A percentile compares a stretch with the other conserved stretches of the same genome.
These are phyloP conservation scores for Kazachstania viticola DNA, from an alignment of 805 yeast genomes.

Conservation along the genomic window DNA sequence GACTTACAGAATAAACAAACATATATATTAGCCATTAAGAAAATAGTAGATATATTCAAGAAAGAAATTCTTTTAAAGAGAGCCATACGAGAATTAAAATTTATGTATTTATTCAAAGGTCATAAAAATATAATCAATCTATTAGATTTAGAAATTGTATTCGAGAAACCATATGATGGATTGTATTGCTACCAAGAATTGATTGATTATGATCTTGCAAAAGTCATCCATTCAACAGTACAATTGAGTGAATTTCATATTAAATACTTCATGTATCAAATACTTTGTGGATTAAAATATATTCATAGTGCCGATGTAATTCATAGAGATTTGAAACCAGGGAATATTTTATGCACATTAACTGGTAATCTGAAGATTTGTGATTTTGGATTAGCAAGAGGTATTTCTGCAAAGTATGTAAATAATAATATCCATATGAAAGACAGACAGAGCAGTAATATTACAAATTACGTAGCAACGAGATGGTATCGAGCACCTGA, in stretches of 20 bases:
- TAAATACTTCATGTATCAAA: constrained; percentile 64
- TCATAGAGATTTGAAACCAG: constrained; percentile 88
- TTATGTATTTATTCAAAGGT: constrained; percentile 76
- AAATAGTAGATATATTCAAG: constrained; percentile 58
- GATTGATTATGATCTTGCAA: constrained; percentile 69
- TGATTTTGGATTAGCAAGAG: constrained; percentile 89
- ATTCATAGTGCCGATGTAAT: constrained; percentile 88
- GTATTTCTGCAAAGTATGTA: too few species aligned
- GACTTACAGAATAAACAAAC: constrained; percentile 16
- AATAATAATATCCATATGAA: constrained; percentile 8
- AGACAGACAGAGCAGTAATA: constrained; percentile 26
- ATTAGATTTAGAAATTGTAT: constrained; percentile 62
- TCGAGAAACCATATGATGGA: constrained; percentile 61
- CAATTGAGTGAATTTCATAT: constrained; percentile 80
- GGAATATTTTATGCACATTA: constrained; percentile 66
- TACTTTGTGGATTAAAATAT: constrained; percentile 76
- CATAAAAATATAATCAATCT: constrained; percentile 72
- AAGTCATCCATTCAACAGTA: constrained; percentile 65
- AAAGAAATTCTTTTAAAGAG: constrained; percentile 60
- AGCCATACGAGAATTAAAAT: constrained; percentile 72
- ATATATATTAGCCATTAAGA: constrained; percentile 57
- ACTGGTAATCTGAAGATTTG: constrained; percentile 76
- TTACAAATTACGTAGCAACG: constrained; percentile 84
- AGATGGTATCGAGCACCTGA: constrained; percentile 97
- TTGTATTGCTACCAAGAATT: constrained; percentile 82